These are phyloP conservation scores for Paecilomyces niveus DNA, from an alignment of 2,329 filamentous ascomycete genomes.

Conservation along the genomic window DNA sequence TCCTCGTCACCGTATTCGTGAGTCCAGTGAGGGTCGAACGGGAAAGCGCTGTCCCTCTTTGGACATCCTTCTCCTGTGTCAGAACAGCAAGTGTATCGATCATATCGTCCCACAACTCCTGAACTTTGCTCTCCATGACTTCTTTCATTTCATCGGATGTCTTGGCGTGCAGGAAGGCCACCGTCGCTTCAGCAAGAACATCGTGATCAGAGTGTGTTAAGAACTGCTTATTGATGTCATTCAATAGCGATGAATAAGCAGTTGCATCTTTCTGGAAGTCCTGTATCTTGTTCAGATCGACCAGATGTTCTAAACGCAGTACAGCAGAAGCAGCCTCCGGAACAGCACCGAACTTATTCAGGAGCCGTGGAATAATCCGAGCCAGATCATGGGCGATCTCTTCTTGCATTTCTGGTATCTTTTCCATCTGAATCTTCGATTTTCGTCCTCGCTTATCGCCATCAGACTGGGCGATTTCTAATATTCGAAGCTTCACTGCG, in stretches of 20 bases:
- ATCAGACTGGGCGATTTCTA: conserved; percentile 57
- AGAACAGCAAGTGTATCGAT: conserved; percentile 66
- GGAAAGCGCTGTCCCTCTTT: conserved; percentile 61
- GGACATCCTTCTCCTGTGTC: conserved; percentile 64
- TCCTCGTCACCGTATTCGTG: conserved; percentile 66
- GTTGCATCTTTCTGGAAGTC: conserved; percentile 80
- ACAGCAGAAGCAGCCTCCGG: conserved; percentile 81
- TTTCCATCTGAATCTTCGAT: conserved; percentile 53
- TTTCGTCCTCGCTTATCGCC: conserved; percentile 49
- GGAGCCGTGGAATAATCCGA: conserved; percentile 68
- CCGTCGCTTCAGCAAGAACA: conserved; percentile 76
- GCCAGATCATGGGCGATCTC: conserved; percentile 72
- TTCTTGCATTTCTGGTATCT: conserved; percentile 64
- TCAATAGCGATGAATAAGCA: conserved; percentile 71
- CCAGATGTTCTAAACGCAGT: conserved; percentile 73
- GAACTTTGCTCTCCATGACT: conserved; percentile 70
- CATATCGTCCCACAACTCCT: conserved; percentile 78
- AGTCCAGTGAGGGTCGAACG: conserved; percentile 61
- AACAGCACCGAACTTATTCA: conserved; percentile 90
- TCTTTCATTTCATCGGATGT: conserved; percentile 86
- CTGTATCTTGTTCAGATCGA: conserved; percentile 82
- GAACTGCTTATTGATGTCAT: conserved; percentile 92
- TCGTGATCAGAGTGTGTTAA: conserved; percentile 80
- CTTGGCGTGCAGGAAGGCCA: conserved; percentile 75
- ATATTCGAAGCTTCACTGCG: conserved; percentile 67